Evolutionary conservation across 495 filamentous ascomycete genomes (phyloP).

Genomic region (Podospora conica): DNA sequence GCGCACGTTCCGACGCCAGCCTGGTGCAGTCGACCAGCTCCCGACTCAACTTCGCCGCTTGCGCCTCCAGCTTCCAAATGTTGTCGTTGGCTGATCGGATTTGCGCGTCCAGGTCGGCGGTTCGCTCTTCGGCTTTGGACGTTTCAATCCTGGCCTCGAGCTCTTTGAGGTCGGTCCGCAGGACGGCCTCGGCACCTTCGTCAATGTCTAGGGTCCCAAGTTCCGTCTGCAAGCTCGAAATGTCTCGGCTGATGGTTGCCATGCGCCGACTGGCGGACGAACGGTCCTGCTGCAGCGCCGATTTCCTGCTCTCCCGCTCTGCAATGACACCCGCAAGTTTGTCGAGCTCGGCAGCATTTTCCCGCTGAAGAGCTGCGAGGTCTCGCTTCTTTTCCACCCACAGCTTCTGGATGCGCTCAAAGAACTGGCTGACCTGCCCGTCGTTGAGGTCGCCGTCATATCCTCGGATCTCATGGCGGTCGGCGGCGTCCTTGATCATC

Average conservation of each 20-base stretch:
- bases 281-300: conserved; percentile 63
- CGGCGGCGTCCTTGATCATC: conserved; percentile 72
- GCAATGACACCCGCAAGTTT: conserved; percentile 60
- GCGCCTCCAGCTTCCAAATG: conserved; percentile 61
- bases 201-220: conserved; percentile 68
- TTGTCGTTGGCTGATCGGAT: conserved; percentile 55
- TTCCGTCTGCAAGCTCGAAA: conserved; percentile 53
- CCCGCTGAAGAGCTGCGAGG: conserved; percentile 64
- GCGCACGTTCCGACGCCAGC: conserved; percentile 70
- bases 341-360: conserved; percentile 63
- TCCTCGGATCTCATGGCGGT: conserved; percentile 74
- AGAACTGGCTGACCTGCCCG: conserved; percentile 64
- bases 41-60: conserved; percentile 57
- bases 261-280: conserved; percentile 63
- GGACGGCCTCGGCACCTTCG: conserved; percentile 69
- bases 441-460: conserved; percentile 76
- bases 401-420: conserved; percentile 66
- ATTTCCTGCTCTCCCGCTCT: conserved; percentile 61
- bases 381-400: conserved; percentile 69
- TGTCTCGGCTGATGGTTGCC: conserved; percentile 59
- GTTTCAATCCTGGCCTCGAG: conserved; percentile 55
- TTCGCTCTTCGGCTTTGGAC: conserved; percentile 54
- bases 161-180: conserved; percentile 68
- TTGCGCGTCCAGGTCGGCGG: conserved; percentile 60
- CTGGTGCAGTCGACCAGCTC: conserved; percentile 77